These are phyloP conservation scores for Aspergillus jensenii DNA, from an alignment of 2,329 filamentous ascomycete genomes.

Conservation along the genomic window DNA sequence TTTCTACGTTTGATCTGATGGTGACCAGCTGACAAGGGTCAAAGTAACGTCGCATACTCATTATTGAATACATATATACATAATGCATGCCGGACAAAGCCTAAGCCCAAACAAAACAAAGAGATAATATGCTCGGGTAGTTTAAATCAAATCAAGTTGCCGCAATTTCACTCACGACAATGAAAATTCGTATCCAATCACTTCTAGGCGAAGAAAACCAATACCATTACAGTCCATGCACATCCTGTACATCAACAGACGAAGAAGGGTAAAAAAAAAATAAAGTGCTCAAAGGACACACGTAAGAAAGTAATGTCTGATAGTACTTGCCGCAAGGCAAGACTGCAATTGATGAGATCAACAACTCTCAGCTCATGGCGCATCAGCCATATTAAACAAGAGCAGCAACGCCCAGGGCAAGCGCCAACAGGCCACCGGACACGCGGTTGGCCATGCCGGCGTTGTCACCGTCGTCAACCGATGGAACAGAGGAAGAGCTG, in stretches of 20 bases:
- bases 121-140: slow-evolving; percentile 4
- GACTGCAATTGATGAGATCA: background rate
- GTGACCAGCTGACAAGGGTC: background rate
- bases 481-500: slow-evolving; percentile 28
- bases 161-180: background rate
- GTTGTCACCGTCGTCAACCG: slow-evolving; percentile 14
- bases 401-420: slow-evolving; percentile 35
- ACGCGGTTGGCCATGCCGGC: slow-evolving; percentile 33
- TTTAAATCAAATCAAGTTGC: slow-evolving; percentile 4
- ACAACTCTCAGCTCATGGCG: background rate
- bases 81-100: slow-evolving; percentile 18
- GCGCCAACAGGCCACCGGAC: slow-evolving; percentile 36
- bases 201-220: background rate
- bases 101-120: slow-evolving; percentile 7
- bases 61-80: slow-evolving; percentile 25
- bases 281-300: background rate
- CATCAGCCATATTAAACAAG: slow-evolving; percentile 30
- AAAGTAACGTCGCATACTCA: slow-evolving; percentile 17
- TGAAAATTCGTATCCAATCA: background rate
- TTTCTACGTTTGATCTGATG: background rate
- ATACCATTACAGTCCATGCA: background rate
- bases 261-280: background rate
- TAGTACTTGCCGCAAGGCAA: background rate
- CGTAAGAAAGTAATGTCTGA: background rate
- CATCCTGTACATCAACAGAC: background rate